Evolutionary conservation across 129 eudicot species (phyloP), one percentile per base, ranked within the genome.

Genomic region (Centella asiatica): DNA sequence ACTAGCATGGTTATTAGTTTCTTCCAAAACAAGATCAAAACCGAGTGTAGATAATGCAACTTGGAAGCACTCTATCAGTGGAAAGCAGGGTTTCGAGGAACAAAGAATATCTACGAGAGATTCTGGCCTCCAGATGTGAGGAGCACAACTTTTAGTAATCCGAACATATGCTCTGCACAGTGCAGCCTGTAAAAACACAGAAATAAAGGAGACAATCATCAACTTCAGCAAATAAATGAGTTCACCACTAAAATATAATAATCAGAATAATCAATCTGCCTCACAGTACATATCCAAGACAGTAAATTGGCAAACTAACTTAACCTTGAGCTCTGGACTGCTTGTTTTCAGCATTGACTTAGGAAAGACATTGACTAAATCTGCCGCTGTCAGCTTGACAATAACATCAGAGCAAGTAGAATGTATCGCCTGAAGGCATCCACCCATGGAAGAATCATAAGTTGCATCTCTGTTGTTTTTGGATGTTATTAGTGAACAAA

Each of bases 81-180:
- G 70, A 14, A 47, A 74, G 58, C 68, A 76, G 44, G 85, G 81
- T 66, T 53, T 77, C 42, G 96, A 51, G 72, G 78, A 78, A 74
- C 78, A 76, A 76, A 92, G 80, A 68, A 72, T 48, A 56, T 39
- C 17, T 39, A 92, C 68, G 31, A 92, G 79, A 72, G 76, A 80
- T 73, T 87, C 95, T 36, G 94, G 98, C 84, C 67, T 87, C 98
- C 98, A 87, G 72, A 83, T 62, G 70, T 71, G 78, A 65, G 84
- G 88, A 18, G 96, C 86, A 59, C 96, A 92, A 47, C 45, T 68
- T 68, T 77, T 84, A 62, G 81, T 81, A 50, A 92, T 82, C 69
- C 94, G 77, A 53, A 80, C 64, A 75, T 84, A 92, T 49, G 95
- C 90, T 73, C 72, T 71, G 76, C 95, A 82, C 26, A 92, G 68